Percentiles rank a stretch among this genome's conserved stretches.
Conservation (phyloP, 352 stramenopile genomes). For the Phytopythium chamaehyphon region DNA sequence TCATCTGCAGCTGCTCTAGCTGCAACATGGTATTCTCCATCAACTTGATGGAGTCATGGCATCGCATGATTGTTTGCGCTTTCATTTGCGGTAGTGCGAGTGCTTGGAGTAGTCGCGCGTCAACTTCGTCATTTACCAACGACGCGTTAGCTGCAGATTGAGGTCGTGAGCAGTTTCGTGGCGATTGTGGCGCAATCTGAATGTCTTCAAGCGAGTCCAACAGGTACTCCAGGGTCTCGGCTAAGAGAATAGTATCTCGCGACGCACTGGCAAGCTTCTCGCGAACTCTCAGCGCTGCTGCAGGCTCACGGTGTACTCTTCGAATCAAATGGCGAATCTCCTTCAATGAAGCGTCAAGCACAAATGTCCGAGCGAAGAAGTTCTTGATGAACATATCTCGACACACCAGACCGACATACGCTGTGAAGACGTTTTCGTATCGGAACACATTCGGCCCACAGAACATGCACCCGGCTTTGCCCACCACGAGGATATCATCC, state of each 20-base stretch:
- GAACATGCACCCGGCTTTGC: conserved; percentile 91
- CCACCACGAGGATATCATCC: conserved; percentile 95
- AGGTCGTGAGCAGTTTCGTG: neutral
- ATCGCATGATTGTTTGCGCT: conserved; percentile 89
- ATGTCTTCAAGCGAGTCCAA: conserved; percentile 94
- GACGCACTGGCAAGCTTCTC: conserved; percentile 90
- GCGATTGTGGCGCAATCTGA: conserved; percentile 20
- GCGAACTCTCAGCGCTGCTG: conserved; percentile 78
- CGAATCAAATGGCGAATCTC: conserved; percentile 92
- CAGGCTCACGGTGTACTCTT: conserved; percentile 81
- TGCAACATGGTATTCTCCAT: conserved; percentile 91
- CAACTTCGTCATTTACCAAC: conserved; percentile 36
- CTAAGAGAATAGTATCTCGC: conserved; percentile 94
- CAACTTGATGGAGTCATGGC: conserved; percentile 95
- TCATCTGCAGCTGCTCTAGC: conserved; percentile 93
- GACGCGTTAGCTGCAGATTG: conserved; percentile 23
- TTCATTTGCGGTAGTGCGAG: conserved; percentile 87
- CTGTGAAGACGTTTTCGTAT: conserved; percentile 94
- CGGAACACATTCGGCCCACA: conserved; percentile 94
- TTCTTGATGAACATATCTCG: conserved; percentile 98
- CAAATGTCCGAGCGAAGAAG: conserved; percentile 96
- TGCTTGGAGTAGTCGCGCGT: conserved; percentile 86
- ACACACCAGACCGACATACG: conserved; percentile 94
- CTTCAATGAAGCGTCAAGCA: conserved; percentile 95
- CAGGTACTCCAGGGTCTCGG: conserved; percentile 96